Evolutionary conservation across 768 basidiomycete genomes (phyloP).

Genomic region (Mycena metata): DNA sequence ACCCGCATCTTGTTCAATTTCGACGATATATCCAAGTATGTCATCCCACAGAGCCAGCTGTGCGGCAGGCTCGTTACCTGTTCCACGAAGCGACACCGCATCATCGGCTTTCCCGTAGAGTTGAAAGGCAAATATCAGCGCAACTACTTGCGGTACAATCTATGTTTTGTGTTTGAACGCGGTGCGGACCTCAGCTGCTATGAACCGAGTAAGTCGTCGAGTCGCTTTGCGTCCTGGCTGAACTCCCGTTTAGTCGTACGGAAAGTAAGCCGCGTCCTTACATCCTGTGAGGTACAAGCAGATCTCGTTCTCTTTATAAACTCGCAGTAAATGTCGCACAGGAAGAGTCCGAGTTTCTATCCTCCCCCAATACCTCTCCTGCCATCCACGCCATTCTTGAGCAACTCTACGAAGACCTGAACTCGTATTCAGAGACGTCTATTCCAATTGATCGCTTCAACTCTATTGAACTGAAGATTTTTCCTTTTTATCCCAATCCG

Average conservation of each 20-base stretch:
- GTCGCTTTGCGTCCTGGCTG: neutral
- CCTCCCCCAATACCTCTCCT: slow-evolving; percentile 74
- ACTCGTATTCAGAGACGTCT: slow-evolving; percentile 96
- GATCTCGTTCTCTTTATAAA: slow-evolving; percentile 41
- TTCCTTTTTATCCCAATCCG: slow-evolving; percentile 97
- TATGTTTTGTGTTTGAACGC: slow-evolving; percentile 96
- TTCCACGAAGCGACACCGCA: slow-evolving; percentile 82
- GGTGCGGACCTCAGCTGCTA: slow-evolving; percentile 94
- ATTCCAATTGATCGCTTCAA: slow-evolving; percentile 93
- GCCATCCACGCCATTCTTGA: slow-evolving; percentile 89
- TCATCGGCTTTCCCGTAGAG: slow-evolving; percentile 93
- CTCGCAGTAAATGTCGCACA: slow-evolving; percentile 45
- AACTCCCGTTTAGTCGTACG: slow-evolving; percentile 69
- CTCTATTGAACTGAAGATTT: slow-evolving; percentile 95
- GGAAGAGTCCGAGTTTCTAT: slow-evolving; percentile 93
- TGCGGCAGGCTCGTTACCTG: slow-evolving; percentile 93
- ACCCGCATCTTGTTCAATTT: slow-evolving; percentile 84
- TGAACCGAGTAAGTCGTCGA: slow-evolving; percentile 69
- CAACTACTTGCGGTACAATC: slow-evolving; percentile 92
- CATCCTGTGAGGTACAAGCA: slow-evolving; percentile 82
- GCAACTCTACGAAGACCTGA: slow-evolving; percentile 96
- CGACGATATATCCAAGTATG: slow-evolving; percentile 91
- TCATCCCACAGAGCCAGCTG: slow-evolving; percentile 88
- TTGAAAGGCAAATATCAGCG: slow-evolving; percentile 83
- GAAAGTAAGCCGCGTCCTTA: slow-evolving; percentile 92